Evolutionary conservation across 441 rosid genomes (phyloP).

Genomic region (Arabidopsis hybrid): DNA sequence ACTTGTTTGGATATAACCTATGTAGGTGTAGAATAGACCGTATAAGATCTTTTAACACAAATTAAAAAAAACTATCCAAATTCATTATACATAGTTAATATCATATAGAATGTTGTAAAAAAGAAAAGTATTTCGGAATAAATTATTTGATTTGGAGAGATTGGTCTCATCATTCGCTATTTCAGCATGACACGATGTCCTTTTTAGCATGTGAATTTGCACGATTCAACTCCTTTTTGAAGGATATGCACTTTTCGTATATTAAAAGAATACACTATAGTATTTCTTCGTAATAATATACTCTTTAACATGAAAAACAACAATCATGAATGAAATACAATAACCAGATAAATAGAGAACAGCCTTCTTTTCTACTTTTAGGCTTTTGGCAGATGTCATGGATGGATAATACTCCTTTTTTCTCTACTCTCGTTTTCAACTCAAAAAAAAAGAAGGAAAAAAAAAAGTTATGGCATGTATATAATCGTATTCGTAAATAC

Average conservation of each 20-base stretch:
- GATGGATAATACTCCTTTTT: conserved; percentile 22
- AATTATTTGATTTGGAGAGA: conserved; percentile 28
- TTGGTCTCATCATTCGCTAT: conserved; percentile 39
- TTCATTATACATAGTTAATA: conserved; percentile 6
- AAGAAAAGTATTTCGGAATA: not conserved
- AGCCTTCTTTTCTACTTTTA: conserved; percentile 38
- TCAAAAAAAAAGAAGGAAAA: not conserved
- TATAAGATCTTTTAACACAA: not conserved
- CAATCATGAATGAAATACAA: conserved; percentile 20
- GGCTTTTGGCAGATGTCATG: conserved; percentile 27
- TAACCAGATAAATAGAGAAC: conserved; percentile 23
- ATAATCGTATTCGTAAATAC: not conserved
- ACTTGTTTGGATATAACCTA: not conserved
- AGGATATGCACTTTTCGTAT: conserved; percentile 16
- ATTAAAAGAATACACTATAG: not conserved
- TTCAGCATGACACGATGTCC: conserved; percentile 32
- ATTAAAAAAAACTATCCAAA: not conserved
- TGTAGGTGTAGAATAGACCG: not conserved
- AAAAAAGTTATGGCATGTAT: not conserved
- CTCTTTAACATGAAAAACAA: not conserved
- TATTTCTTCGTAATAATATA: conserved; percentile 4
- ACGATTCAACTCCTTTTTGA: conserved; percentile 26
- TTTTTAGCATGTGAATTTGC: conserved; percentile 44
- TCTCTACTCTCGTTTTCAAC: conserved; percentile 21
- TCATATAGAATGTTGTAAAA: conserved; percentile 5